Evolutionary conservation across 805 yeast species (phyloP).

Genomic region (Suhomyces faveliae): DNA sequence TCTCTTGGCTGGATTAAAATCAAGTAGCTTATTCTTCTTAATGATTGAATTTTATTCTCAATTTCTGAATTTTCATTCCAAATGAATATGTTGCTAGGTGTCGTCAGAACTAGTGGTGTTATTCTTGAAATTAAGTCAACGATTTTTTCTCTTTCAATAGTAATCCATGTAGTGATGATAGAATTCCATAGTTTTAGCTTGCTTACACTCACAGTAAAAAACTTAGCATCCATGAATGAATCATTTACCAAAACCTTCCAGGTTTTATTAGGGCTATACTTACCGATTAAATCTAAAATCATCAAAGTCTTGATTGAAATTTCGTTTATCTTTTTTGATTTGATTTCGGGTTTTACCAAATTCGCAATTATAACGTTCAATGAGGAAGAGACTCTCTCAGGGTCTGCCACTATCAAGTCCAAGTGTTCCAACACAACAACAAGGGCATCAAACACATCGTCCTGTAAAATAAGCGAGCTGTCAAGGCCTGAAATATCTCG

Average conservation of each 20-base stretch:
- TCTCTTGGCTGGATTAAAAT: slow-evolving; percentile 62
- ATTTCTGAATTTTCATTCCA: slow-evolving; percentile 70
- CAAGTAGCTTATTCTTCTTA: slow-evolving; percentile 65
- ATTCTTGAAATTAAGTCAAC: slow-evolving; percentile 43
- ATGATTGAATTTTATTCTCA: slow-evolving; percentile 47
- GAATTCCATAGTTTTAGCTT: slow-evolving; percentile 48
- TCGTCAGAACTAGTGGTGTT: slow-evolving; percentile 39
- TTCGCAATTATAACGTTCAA: slow-evolving; percentile 54
- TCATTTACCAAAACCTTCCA: slow-evolving; percentile 72
- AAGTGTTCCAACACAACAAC: slow-evolving; percentile 34
- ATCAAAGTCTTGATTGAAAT: slow-evolving; percentile 43
- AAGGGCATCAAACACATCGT: slow-evolving; percentile 43
- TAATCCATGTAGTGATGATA: slow-evolving; percentile 62
- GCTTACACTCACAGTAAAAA: slow-evolving; percentile 42
- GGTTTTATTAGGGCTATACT: slow-evolving; percentile 39
- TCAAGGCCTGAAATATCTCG: slow-evolving; percentile 7
- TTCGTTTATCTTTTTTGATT: slow-evolving; percentile 38
- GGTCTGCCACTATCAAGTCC: slow-evolving; percentile 48
- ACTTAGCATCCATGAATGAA: slow-evolving; percentile 55
- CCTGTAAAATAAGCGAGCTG: slow-evolving; percentile 26
- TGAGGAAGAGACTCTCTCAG: slow-evolving; percentile 56
- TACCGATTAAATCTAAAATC: slow-evolving; percentile 42
- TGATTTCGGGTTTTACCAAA: slow-evolving; percentile 52
- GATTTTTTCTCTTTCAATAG: slow-evolving; percentile 59
- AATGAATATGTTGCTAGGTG: slow-evolving; percentile 61